A percentile compares a stretch with the other conserved stretches of the same genome.
Evolutionary conservation across 352 stramenopile genomes (phyloP).

Genomic region (Pythium grandisporangium): DNA sequence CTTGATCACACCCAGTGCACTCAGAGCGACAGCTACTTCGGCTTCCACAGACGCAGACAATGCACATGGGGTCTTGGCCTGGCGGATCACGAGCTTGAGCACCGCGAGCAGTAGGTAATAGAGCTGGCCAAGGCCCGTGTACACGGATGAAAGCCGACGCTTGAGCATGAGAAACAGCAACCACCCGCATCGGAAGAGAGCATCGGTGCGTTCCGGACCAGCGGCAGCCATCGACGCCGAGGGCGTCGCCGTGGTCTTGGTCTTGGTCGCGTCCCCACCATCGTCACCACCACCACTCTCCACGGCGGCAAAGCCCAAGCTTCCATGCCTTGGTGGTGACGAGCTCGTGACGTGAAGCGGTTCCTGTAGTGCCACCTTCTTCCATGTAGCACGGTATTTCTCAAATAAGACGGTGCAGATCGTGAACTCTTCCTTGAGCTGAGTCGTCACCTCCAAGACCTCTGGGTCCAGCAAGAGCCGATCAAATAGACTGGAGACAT

Average conservation of each 20-base stretch:
- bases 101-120: constrained; percentile 73
- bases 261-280: too few species aligned
- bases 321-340: too few species aligned
- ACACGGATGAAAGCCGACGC: constrained; percentile 24
- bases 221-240: constrained; percentile 4
- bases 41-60: constrained; percentile 67
- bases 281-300: too few species aligned
- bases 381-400: constrained; percentile 68
- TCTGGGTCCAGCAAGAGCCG: constrained; percentile 64
- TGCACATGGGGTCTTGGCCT: constrained; percentile 16
- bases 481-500: constrained; percentile 75
- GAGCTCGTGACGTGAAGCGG: too few species aligned
- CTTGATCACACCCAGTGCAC: constrained; percentile 35
- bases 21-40: constrained; percentile 70
- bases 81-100: constrained; percentile 52
- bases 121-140: constrained; percentile 53
- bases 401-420: constrained; percentile 63
- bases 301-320: too few species aligned
- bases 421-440: constrained; percentile 78
- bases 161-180: constrained; percentile 63
- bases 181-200: constrained; percentile 63
- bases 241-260: too few species aligned
- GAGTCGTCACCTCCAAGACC: constrained; percentile 53
- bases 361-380: constrained; percentile 16
- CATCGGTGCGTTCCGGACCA: constrained; percentile 15